Evolutionary conservation across 208 protist genomes (phyloP).

Genomic region (Trypanosoma cruzi): DNA sequence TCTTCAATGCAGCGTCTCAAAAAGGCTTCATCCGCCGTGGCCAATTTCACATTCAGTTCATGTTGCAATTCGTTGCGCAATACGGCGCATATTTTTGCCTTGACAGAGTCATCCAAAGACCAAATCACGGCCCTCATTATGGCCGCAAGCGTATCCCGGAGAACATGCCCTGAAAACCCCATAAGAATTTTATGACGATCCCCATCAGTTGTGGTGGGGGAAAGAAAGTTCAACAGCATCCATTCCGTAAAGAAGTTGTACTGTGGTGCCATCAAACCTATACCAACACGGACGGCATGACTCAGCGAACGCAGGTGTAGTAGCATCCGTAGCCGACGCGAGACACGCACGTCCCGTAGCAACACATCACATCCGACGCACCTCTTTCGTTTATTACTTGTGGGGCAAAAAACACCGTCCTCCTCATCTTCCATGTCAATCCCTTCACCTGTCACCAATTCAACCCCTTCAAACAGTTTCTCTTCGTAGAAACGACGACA

Average conservation of each 20-base stretch:
- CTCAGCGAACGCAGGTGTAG: conserved; percentile 17
- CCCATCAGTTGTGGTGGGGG: not conserved
- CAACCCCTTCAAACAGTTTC: conserved; percentile 26
- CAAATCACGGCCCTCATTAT: conserved; percentile 9
- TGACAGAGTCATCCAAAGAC: conserved; percentile 20
- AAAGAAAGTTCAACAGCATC: conserved; percentile 23
- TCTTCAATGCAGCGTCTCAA: conserved; percentile 36
- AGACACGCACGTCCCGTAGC: conserved; percentile 7
- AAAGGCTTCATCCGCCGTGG: conserved; percentile 59
- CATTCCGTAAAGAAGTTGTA: conserved; percentile 27
- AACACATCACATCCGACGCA: conserved; percentile 23
- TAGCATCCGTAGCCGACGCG: conserved; percentile 9
- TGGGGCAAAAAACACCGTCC: not conserved
- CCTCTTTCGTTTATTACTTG: not conserved
- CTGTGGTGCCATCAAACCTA: conserved; percentile 16
- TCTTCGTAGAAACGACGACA: conserved; percentile 29
- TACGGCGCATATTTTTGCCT: conserved; percentile 20
- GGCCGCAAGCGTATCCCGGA: conserved; percentile 5
- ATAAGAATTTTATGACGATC: conserved; percentile 5
- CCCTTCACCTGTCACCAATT: conserved; percentile 28
- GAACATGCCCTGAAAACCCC: conserved; percentile 12
- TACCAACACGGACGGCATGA: conserved; percentile 19
- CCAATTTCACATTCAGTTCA: conserved; percentile 34
- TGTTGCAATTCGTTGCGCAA: conserved; percentile 33
- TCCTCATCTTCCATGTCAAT: conserved; percentile 22